Base-by-base conservation (phyloP, 1,139 yeast species). In the Protomyces lactucae-debilis region DNA sequence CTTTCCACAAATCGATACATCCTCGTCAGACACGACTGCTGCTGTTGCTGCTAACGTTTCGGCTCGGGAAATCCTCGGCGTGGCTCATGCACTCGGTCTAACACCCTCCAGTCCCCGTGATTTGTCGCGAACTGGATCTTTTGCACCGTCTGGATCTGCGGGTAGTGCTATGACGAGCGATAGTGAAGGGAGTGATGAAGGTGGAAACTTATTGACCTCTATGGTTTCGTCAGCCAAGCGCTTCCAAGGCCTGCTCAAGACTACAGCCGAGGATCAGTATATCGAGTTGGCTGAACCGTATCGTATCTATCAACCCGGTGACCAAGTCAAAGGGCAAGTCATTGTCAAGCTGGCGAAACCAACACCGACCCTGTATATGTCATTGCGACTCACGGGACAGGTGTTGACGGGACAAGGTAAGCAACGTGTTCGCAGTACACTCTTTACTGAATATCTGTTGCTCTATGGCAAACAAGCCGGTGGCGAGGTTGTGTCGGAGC, bases 241-340 rank as follows among this genome's bases (percentile, higher is more conserved):
- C 16, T 18, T 43, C 23, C 25, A 18, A 16, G 48, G 48, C 23
- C 48, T 43, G 4, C 18, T 43, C 23, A 43, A 43, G 23, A 18
- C 48, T 3, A n/a, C 48, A 10, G 32, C 45, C 32, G 67, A 82
- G 63, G 90, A 87, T 69, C 87, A 88, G 73, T 87, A 83, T 73
- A 83, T 89, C 55, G 80, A 80, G 60, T 76, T 89, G 65, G 87
- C 85, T 69, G 85, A 86, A 66, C 93, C 95, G 1, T 95, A 88
- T 74, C 82, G 83, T 71, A 77, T 82, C 23, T 85, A 84, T 80
- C 75, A 78, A 16, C 90, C 91, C 0, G 89, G 90, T 14, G 88
- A 86, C 67, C 82, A 82, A 69, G 82, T 86, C n/a, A 35, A 69
- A 16, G 79, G 79, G 55, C 70, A 69, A 60, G 76, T 75, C 39